Evolutionary conservation across 345 rosid species (phyloP).

Genomic region (Aegle marmelos): DNA sequence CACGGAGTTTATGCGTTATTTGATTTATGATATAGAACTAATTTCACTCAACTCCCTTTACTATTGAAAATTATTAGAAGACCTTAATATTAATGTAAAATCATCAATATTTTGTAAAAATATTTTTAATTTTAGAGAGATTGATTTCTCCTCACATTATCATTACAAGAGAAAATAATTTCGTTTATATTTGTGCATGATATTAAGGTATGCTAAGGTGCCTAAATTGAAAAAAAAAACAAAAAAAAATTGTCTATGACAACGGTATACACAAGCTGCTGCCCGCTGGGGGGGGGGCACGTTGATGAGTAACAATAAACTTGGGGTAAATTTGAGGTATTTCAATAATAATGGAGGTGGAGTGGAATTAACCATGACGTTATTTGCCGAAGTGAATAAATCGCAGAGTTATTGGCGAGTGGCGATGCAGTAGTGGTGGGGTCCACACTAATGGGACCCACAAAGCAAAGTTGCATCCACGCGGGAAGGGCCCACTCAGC

Average conservation of each 20-base stretch:
- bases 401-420: conserved; percentile 21
- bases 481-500: conserved; percentile 38
- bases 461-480: conserved; percentile 48
- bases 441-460: conserved; percentile 32
- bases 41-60: background rate
- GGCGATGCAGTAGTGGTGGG: conserved; percentile 13
- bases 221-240: too few relatives aligned
- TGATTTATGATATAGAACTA: too few relatives aligned
- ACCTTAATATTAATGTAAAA: too few relatives aligned
- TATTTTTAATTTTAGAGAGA: background rate
- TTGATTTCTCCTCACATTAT: too few relatives aligned
- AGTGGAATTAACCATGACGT: background rate
- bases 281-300: background rate
- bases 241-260: background rate
- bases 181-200: background rate
- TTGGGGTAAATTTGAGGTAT: background rate
- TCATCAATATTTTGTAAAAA: background rate
- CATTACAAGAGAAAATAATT: too few relatives aligned
- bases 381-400: too few relatives aligned
- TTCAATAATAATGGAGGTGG: background rate
- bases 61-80: background rate
- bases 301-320: background rate
- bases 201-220: background rate
- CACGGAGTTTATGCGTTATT: background rate
- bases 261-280: background rate